Conservation (phyloP, 768 basidiomycete species). For the Lentinula detonsa region DNA sequence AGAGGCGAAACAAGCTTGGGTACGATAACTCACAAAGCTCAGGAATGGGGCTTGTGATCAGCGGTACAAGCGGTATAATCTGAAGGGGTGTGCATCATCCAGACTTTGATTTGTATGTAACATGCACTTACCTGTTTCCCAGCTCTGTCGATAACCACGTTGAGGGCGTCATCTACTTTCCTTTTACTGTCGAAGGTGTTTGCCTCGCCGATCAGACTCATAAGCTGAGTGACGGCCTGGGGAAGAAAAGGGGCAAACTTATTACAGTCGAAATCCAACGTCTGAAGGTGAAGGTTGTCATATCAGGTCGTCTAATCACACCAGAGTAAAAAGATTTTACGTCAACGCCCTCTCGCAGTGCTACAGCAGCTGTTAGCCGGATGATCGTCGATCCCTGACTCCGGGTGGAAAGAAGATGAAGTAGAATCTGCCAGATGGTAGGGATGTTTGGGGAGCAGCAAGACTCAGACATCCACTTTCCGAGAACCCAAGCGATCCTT, state of each 20-base stretch:
- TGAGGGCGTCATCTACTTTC: conserved; percentile 63
- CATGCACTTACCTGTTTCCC: conserved; percentile 28
- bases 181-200: conserved; percentile 75
- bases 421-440: conserved; percentile 74
- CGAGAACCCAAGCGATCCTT: conserved; percentile 92
- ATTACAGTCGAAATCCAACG: conserved; percentile 53
- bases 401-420: conserved; percentile 68
- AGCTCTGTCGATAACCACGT: conserved; percentile 58
- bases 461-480: conserved; percentile 78
- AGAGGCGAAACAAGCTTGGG: conserved; percentile 10
- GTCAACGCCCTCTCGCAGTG: conserved; percentile 78
- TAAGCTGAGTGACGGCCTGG: conserved; percentile 53
- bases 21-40: conserved; percentile 51
- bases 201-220: conserved; percentile 66
- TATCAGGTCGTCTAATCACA: conserved; percentile 8
- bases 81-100: conserved; percentile 18
- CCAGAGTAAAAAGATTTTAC: conserved; percentile 40
- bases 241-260: conserved; percentile 68
- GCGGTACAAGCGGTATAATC: conserved; percentile 61
- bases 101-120: not conserved
- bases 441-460: conserved; percentile 54
- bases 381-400: conserved; percentile 73
- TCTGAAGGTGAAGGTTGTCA: conserved; percentile 30
- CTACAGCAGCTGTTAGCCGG: conserved; percentile 75
- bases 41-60: conserved; percentile 62